Base-by-base conservation (phyloP, 2,329 filamentous ascomycete species). In the Gnomoniopsis sp. region DNA sequence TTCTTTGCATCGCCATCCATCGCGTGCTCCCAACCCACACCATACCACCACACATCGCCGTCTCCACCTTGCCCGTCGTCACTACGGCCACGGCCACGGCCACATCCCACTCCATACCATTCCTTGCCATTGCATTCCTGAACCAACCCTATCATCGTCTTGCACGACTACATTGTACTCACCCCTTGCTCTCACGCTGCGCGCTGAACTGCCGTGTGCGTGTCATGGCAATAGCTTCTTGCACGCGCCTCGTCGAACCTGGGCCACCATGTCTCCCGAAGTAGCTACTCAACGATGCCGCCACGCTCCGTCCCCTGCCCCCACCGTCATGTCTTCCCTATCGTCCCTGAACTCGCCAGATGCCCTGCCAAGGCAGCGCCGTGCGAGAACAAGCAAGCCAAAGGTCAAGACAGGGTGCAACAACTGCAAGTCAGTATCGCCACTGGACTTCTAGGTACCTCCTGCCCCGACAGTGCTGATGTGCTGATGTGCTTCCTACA, bases 401-500 rank as follows among this genome's bases (percentile, higher is more conserved):
- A 87, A 88, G 68, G 85, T 87, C 63, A 87, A 86, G 74, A 88
- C 85, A 1, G 85, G 85, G 44, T 88, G 86, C 71, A 78, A 77
- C 65, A 86, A 84, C 70, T 88, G 85, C 85, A 88, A 88, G 85
- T 88, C 77, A 70, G 85, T 78, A n/a, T 30, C 34, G 46, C 53
- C 12, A 3, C 19, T 22, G n/a, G n/a, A n/a, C n/a, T n/a, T n/a
- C n/a, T n/a, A n/a, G n/a, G n/a, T n/a, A n/a, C n/a, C n/a, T n/a
- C n/a, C n/a, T n/a, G n/a, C n/a, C n/a, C n/a, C n/a, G n/a, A n/a
- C n/a, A n/a, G n/a, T n/a, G n/a, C n/a, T n/a, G n/a, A n/a, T n/a
- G n/a, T 22, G 54, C 53, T 59, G 47, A 61, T 56, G 66, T 58
- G 36, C 49, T 23, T 46, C 15, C 57, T 55, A 34, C 65, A 87